Conservation (phyloP, 371 early-diverging fungal species). For the Parasitella parasitica region DNA sequence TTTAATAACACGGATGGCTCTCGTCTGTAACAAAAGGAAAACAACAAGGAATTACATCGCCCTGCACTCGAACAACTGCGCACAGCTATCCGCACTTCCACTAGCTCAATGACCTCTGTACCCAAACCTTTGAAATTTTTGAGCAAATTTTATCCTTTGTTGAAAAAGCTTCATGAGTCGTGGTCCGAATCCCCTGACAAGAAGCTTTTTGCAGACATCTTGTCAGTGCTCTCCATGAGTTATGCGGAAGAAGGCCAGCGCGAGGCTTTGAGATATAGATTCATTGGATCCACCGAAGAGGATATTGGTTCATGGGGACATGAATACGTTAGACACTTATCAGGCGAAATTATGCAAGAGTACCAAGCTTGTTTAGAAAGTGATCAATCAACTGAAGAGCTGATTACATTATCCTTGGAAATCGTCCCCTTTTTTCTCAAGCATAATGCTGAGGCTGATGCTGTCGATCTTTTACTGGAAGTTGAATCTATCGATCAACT, state of each 20-base stretch:
- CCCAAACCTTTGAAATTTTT: slow-evolving; percentile 97
- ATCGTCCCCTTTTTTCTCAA: slow-evolving; percentile 93
- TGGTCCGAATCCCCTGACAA: slow-evolving; percentile 83
- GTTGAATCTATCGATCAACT: slow-evolving; percentile 81
- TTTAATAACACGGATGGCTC: not conserved
- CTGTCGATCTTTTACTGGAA: slow-evolving; percentile 92
- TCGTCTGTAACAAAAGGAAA: slow-evolving; percentile 62
- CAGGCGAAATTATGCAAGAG: slow-evolving; percentile 91
- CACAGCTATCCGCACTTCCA: slow-evolving; percentile 88
- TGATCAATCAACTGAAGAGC: slow-evolving; percentile 61
- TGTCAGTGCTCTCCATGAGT: slow-evolving; percentile 96
- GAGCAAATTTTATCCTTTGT: slow-evolving; percentile 77
- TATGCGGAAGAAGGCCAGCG: slow-evolving; percentile 85
- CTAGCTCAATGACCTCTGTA: slow-evolving; percentile 97
- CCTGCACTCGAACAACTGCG: slow-evolving; percentile 87
- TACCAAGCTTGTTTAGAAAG: slow-evolving; percentile 64
- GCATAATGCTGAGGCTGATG: slow-evolving; percentile 95
- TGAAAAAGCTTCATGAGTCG: slow-evolving; percentile 68
- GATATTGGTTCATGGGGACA: slow-evolving; percentile 97
- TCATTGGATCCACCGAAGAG: slow-evolving; percentile 76
- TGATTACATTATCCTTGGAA: slow-evolving; percentile 74
- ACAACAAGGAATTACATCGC: slow-evolving; percentile 71
- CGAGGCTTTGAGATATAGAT: slow-evolving; percentile 82
- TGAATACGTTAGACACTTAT: slow-evolving; percentile 95
- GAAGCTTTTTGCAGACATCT: slow-evolving; percentile 88